Evolutionary conservation across 305 asterid genomes (phyloP).

Genomic region (Ajuga reptans): DNA sequence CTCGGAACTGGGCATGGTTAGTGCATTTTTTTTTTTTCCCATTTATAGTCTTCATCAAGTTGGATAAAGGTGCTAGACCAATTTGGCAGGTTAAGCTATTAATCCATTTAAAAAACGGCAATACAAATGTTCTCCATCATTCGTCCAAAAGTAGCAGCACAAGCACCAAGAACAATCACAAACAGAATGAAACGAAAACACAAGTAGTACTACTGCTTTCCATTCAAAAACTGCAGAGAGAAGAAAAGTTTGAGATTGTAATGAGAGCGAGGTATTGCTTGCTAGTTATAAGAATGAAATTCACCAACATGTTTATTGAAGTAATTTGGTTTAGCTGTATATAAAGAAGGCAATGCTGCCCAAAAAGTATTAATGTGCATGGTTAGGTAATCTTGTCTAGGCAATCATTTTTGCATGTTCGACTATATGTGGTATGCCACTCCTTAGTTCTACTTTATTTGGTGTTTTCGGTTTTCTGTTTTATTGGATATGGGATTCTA

Average conservation of each 20-base stretch:
- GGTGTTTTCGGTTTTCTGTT: neutral
- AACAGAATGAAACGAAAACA: no score
- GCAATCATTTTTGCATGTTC: neutral
- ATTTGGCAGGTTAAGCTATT: neutral
- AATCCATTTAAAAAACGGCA: neutral
- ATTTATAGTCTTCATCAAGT: conserved; percentile 8
- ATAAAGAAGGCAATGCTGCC: neutral
- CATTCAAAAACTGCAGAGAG: conserved; percentile 5
- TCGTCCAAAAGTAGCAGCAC: neutral
- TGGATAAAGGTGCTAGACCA: neutral
- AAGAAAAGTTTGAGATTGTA: conserved; percentile 10
- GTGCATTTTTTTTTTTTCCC: conserved; percentile 22
- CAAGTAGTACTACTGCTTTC: neutral
- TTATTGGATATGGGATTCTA: conserved; percentile 5
- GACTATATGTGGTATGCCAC: neutral
- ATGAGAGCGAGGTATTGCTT: conserved; percentile 3
- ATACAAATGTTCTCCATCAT: neutral
- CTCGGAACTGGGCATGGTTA: conserved; percentile 99
- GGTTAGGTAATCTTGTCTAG: neutral
- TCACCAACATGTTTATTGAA: neutral
- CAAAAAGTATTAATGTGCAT: neutral
- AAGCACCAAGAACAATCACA: neutral
- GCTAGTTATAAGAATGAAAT: neutral
- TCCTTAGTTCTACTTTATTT: conserved; percentile 1
- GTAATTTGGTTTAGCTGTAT: neutral